Conservation (phyloP, 2,329 filamentous ascomycete genomes). For the Cercospora zeina region DNA sequence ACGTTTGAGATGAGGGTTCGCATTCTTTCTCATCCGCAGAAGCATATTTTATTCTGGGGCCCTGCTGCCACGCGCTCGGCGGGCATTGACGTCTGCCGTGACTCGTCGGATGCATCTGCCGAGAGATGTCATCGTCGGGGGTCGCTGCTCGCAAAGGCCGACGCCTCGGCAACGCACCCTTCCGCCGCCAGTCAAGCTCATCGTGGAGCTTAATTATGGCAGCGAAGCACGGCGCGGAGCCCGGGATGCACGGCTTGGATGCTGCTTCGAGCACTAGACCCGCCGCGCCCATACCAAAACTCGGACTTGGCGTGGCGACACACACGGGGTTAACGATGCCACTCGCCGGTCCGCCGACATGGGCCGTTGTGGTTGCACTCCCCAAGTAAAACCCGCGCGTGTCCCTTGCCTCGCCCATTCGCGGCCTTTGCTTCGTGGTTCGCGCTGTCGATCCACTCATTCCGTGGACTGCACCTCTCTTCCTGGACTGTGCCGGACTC, state of each 20-base stretch:
- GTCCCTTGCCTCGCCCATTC: slow-evolving; percentile 3
- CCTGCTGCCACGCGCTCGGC: neutral
- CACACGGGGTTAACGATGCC: slow-evolving; percentile 1
- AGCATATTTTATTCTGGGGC: neutral
- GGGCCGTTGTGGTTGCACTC: neutral
- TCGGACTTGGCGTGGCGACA: neutral
- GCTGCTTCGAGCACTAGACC: slow-evolving; percentile 8
- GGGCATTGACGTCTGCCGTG: neutral
- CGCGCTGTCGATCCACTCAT: slow-evolving; percentile 2
- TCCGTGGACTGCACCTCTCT: neutral
- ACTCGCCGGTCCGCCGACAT: slow-evolving; percentile 1
- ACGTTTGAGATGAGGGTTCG: neutral
- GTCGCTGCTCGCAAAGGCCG: neutral
- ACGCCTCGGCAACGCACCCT: neutral
- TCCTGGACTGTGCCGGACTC: neutral
- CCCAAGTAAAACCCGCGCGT: neutral
- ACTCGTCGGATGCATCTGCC: neutral
- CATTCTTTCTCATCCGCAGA: neutral
- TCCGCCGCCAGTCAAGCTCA: slow-evolving; percentile 1
- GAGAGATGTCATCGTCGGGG: neutral
- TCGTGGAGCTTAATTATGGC: neutral
- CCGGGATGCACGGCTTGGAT: neutral
- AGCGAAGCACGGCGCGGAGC: neutral
- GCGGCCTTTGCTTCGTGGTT: neutral
- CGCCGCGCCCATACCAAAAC: slow-evolving; percentile 1